phyloP scores from a whole-genome alignment of 1,284 basidiomycete species.

The Coriolopsis trogii region DNA sequence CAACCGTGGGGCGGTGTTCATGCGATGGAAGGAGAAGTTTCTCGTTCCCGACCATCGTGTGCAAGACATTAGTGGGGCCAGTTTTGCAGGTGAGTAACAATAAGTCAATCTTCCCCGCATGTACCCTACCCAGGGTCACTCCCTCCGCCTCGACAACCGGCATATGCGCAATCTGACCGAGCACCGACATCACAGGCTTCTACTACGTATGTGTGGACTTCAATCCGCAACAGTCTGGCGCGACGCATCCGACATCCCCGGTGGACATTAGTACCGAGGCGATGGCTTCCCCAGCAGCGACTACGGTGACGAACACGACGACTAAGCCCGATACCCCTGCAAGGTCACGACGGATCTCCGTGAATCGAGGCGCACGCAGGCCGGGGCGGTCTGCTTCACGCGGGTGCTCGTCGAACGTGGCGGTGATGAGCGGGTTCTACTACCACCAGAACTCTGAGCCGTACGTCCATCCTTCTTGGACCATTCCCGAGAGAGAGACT shows the following conservation, averaged over 20 bases:
- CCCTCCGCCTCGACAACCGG: background rate
- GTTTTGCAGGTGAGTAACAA: conserved; percentile 77
- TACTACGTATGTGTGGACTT: conserved; percentile 63
- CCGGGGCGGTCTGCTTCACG: conserved; percentile 31
- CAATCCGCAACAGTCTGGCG: conserved; percentile 35
- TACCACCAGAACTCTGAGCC: conserved; percentile 63
- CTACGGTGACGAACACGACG: conserved; percentile 28
- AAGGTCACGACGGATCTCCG: conserved; percentile 31
- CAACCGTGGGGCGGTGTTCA: conserved; percentile 81
- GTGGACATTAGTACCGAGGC: conserved; percentile 70
- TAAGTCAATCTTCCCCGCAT: background rate
- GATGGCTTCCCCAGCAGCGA: conserved; percentile 39
- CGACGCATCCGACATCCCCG: conserved; percentile 85
- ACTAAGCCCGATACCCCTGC: conserved; percentile 32
- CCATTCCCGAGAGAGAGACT: background rate
- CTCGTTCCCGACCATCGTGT: conserved; percentile 93
- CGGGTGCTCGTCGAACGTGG: conserved; percentile 39
- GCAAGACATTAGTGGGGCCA: conserved; percentile 93
- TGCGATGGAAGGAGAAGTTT: conserved; percentile 98
- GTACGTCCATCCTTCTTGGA: conserved; percentile 26
- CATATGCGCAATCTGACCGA: conserved; percentile 29
- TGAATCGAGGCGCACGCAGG: conserved; percentile 28
- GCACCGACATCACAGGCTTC: conserved; percentile 43
- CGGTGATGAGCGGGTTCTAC: conserved; percentile 89
- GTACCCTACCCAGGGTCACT: too few relatives aligned